Evolutionary conservation across 228 moss, liverwort and hornwort genomes (phyloP), one percentile per base, ranked within the genome.

Genomic region (Sphagnum magellanicum): DNA sequence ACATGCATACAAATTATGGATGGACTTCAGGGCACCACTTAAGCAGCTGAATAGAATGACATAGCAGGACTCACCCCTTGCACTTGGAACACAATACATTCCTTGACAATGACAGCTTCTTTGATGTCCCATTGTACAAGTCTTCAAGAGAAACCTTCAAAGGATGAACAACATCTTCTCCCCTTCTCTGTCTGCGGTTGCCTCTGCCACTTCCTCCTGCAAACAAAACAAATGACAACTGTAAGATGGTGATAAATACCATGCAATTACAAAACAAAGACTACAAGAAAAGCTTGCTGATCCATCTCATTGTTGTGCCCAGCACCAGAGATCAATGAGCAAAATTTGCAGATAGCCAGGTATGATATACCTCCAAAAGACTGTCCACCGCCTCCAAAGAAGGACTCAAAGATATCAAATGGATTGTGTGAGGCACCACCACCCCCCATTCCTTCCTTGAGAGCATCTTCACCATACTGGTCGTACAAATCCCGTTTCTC

Each of bases 401-500:
- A 81, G 6, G 81, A 81, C 57, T 81, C 81, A 63, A 81, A 81
- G 48, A 77, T 74, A 68, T 81, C 81, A 53, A 81, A 81, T 0
- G 81, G 77, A 46, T 81, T 81, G 68, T 81, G 77, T 6, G 70
- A 70, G 51, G 58, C 77, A 5, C 74, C 81, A 9, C 81, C 80
- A 59, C 81, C 81, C 14, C 81, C 81, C 81, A 77, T 81, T 1
- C 77, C 81, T 51, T 81, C 81, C 32, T 81, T 81, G 0, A 81
- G 74, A 0, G 77, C 81, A 65, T 81, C 81, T 65, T 81, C 77
- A 60, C 77, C 81, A 74, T 77, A 81, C 49, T 81, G 81, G 57
- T 81, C 81, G 10, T 79, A 83, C 0, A 83, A 55, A 10, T 83
- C 83, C 48, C 83, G 75, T 65, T 83, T 83, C 71, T 83, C 83